Base-by-base conservation (phyloP, 352 stramenopile species). In the Pythium aquatile region DNA sequence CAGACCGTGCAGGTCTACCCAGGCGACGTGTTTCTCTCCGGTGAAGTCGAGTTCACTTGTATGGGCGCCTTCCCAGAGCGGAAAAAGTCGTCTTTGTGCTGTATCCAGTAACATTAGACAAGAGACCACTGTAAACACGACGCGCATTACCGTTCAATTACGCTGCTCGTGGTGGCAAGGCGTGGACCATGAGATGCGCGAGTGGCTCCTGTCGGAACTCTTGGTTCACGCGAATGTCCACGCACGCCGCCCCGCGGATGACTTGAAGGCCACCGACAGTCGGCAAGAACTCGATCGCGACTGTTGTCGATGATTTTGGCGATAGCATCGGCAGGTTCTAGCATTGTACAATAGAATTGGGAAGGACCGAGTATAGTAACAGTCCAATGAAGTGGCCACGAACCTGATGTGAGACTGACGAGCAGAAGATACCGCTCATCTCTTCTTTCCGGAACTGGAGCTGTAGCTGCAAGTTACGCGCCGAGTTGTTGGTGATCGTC, bases 1-100 rank as follows among this genome's bases (percentile, higher is more conserved):
- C 79, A 88, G 58, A 69, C 58, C 11, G 78, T 88, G 26, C 74
- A 89, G 32, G 76, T 90, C 46, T 75, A 79, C 20, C 77, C 82
- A 2, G 82, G 84, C n/a, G 79, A 91, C 61, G 69, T 87, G 11
- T 90, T 93, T 39, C 64, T 88, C 33, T 76, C 82, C 0, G 84
- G 82, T 0, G 84, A 93, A 56, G 72, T 91, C 35, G 84, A 93
- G 51, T 93, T 93, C 62, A 91, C 79, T 17, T 88, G 83, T 42
- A 76, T 93, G 33, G 77, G 69, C 10, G 72, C 79, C 1, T 88
- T 87, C 20, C 80, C 80, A 7, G 78, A 85, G 5, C 72, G 79
- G 0, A 87, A 88, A 58, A 86, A 85, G 49, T 73, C 63, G 11
- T 75, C 77, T 11, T 70, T 78, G 37, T 91, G 83, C 58, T 88